Evolutionary conservation across 2,329 filamentous ascomycete genomes (phyloP).

Genomic region (Sphaerulina populicola): DNA sequence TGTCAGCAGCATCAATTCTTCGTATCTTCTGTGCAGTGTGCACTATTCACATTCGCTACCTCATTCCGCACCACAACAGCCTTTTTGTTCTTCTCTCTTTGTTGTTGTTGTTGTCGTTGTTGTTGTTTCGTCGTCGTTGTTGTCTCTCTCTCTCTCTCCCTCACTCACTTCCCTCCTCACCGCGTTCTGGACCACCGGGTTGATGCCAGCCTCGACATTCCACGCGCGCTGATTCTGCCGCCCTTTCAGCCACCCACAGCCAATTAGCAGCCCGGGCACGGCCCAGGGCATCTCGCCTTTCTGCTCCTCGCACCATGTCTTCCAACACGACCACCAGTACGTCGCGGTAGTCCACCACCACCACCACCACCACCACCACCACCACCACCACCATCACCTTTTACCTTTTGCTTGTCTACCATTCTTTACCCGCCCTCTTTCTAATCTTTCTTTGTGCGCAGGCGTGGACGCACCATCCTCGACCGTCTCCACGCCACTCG

Average conservation of each 20-base stretch:
- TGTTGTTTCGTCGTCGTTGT: too few species aligned
- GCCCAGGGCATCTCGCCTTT: neutral
- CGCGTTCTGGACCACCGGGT: neutral
- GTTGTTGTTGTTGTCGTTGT: too few species aligned
- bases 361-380: neutral
- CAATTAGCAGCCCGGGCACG: conserved; percentile 1
- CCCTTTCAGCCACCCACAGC: conserved; percentile 4
- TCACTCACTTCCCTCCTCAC: neutral
- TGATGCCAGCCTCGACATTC: conserved; percentile 5
- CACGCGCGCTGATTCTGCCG: conserved; percentile 9
- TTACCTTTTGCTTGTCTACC: neutral
- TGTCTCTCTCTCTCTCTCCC: too few species aligned
- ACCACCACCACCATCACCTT: neutral
- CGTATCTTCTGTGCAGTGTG: neutral
- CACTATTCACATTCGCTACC: neutral
- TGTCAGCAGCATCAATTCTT: neutral
- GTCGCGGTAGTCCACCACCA: neutral
- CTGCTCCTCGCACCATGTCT: conserved; percentile 7
- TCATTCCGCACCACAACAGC: too few species aligned
- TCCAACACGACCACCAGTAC: conserved; percentile 7
- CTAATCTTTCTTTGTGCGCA: conserved; percentile 1
- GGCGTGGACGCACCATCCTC: conserved; percentile 1
- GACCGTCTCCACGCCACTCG: neutral
- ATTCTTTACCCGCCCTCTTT: neutral
- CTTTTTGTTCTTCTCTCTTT: neutral